These are phyloP conservation scores for Castanopsis chinensis DNA, from an alignment of 306 rosid species.

Conservation along the genomic window DNA sequence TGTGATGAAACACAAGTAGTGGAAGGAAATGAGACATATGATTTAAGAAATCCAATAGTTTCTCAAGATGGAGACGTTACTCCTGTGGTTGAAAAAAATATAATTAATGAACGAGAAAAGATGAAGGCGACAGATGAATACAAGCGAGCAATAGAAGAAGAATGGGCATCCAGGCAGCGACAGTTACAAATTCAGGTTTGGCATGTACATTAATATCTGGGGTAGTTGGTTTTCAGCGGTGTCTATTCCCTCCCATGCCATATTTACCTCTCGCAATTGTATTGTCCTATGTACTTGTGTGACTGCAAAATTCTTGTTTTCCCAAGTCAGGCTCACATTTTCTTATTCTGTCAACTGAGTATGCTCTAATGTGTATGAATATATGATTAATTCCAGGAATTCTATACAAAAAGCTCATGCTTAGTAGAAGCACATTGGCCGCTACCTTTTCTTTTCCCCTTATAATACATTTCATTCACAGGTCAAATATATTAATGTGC, in stretches of 20 bases:
- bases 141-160: conserved; percentile 75
- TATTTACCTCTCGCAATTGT: neutral
- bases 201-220: conserved; percentile 3
- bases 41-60: conserved; percentile 6
- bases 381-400: neutral
- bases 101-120: conserved; percentile 72
- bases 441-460: neutral
- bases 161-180: conserved; percentile 83
- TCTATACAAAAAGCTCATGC: neutral
- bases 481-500: neutral
- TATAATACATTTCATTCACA: neutral
- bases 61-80: conserved; percentile 25
- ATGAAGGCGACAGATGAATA: conserved; percentile 86
- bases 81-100: conserved; percentile 27
- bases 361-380: neutral
- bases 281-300: neutral
- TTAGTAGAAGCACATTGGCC: neutral
- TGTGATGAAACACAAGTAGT: neutral
- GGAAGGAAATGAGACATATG: conserved; percentile 17
- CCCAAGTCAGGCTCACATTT: neutral
- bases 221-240: neutral
- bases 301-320: neutral
- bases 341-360: neutral
- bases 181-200: conserved; percentile 82
- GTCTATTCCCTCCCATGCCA: neutral